Percentiles rank a stretch among this genome's conserved stretches.
Evolutionary conservation across 75 land plant species (phyloP).

Genomic region (Adiantum capillusveneris): DNA sequence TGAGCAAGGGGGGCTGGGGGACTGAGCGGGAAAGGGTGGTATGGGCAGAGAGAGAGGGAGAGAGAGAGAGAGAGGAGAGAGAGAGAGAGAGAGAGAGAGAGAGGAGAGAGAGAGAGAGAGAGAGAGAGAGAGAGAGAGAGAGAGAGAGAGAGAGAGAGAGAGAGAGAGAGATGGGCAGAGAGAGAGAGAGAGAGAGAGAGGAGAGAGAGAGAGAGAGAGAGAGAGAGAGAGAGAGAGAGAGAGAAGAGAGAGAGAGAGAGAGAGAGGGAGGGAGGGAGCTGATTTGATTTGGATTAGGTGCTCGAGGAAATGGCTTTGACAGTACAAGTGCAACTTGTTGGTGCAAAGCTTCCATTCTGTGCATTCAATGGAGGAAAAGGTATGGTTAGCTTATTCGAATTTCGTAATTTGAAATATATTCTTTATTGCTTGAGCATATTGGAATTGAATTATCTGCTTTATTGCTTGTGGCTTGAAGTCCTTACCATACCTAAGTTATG

Average conservation of each 20-base stretch:
- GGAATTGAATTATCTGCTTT: too few species aligned
- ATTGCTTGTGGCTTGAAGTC: too few species aligned
- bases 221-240: too few species aligned
- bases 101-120: background rate
- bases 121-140: background rate
- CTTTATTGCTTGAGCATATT: too few species aligned
- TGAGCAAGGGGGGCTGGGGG: background rate
- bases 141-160: background rate
- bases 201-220: too few species aligned
- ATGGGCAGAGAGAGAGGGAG: background rate
- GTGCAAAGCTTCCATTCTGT: constrained; percentile 41
- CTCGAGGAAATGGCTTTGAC: constrained; percentile 48
- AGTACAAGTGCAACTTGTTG: constrained; percentile 44
- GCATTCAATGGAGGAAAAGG: constrained; percentile 50
- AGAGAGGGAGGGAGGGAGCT: too few species aligned
- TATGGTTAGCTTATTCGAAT: too few species aligned
- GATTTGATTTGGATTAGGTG: constrained; percentile 14
- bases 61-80: background rate
- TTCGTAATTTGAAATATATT: too few species aligned
- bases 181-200: too few species aligned
- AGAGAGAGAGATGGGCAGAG: background rate
- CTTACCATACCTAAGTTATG: too few species aligned
- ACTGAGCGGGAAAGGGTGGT: background rate
- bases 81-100: background rate
- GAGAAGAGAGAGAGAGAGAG: too few species aligned